Conservation (phyloP, 169 alveolate species). For the Plasmodium cynomolgi region DNA sequence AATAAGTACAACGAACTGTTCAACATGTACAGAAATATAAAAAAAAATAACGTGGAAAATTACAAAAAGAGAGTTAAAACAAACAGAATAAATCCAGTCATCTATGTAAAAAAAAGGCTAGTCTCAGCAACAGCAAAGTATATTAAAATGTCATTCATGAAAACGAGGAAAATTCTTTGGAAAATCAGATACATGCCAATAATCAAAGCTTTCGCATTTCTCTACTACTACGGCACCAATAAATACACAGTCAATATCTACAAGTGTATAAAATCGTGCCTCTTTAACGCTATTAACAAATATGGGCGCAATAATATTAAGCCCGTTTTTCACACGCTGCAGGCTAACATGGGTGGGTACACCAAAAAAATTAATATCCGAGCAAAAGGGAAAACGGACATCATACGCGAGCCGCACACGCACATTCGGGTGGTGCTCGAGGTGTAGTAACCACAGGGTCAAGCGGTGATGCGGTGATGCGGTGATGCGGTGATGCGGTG, state of each 20-base stretch:
- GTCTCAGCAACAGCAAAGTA: conserved; percentile 71
- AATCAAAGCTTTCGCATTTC: conserved; percentile 59
- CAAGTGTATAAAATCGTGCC: conserved; percentile 60
- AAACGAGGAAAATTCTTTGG: conserved; percentile 72
- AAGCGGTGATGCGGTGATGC: too few species aligned
- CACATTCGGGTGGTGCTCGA: conserved; percentile 72
- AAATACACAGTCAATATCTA: conserved; percentile 73
- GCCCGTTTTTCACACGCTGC: conserved; percentile 71
- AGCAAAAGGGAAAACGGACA: conserved; percentile 69
- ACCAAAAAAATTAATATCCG: conserved; percentile 64
- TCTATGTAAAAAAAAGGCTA: conserved; percentile 65
- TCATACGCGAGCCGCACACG: conserved; percentile 73
- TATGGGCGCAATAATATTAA: conserved; percentile 65
- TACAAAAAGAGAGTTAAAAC: conserved; percentile 70
- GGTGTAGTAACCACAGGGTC: neutral
- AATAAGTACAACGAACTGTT: conserved; percentile 68
- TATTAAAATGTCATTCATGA: conserved; percentile 59
- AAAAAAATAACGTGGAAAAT: conserved; percentile 58
- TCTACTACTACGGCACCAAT: conserved; percentile 62
- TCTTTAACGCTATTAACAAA: conserved; percentile 67
- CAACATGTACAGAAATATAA: conserved; percentile 65
- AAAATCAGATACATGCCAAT: conserved; percentile 70
- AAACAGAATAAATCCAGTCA: conserved; percentile 64
- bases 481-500: too few species aligned
- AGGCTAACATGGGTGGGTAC: conserved; percentile 74